These are phyloP conservation scores for Dalbergia oliveri DNA, from an alignment of 306 rosid species.

Conservation along the genomic window DNA sequence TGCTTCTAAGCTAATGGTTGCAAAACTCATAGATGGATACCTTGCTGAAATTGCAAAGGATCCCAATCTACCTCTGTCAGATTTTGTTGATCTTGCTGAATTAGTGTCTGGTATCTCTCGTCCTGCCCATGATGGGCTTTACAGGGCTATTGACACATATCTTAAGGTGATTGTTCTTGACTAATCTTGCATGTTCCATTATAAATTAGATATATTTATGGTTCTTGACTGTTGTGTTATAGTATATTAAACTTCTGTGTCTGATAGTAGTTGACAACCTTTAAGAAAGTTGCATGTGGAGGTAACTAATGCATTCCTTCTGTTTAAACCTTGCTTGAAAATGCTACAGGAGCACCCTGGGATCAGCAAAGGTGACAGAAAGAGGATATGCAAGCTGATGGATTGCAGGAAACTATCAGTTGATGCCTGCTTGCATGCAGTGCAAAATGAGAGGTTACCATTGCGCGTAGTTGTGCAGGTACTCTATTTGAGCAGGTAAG, in stretches of 20 bases:
- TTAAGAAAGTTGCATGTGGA: conserved; percentile 1
- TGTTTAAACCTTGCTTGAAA: conserved; percentile 32
- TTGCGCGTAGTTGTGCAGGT: conserved; percentile 94
- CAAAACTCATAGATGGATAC: conserved; percentile 84
- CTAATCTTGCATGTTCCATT: conserved; percentile 14
- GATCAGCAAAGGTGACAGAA: conserved; percentile 85
- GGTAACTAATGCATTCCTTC: conserved; percentile 10
- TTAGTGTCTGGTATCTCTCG: conserved; percentile 72
- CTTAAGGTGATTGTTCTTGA: conserved; percentile 73
- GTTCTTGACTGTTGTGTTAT: conserved; percentile 21
- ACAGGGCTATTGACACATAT: conserved; percentile 91
- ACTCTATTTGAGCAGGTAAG: conserved; percentile 91
- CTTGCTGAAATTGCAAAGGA: conserved; percentile 91
- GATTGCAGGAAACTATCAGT: conserved; percentile 89
- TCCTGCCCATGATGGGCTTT: conserved; percentile 90
- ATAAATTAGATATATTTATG: conserved; percentile 1
- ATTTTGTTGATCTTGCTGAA: conserved; percentile 82
- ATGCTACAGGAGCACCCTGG: conserved; percentile 81
- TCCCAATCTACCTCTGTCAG: conserved; percentile 68
- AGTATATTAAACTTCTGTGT: not conserved
- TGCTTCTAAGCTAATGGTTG: conserved; percentile 96
- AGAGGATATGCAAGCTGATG: conserved; percentile 93
- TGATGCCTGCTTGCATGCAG: conserved; percentile 92
- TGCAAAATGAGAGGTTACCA: conserved; percentile 97
- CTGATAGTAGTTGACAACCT: conserved; percentile 9